Conservation (phyloP, 2,329 filamentous ascomycete genomes). For the Ploettnerulaceae sp. region DNA sequence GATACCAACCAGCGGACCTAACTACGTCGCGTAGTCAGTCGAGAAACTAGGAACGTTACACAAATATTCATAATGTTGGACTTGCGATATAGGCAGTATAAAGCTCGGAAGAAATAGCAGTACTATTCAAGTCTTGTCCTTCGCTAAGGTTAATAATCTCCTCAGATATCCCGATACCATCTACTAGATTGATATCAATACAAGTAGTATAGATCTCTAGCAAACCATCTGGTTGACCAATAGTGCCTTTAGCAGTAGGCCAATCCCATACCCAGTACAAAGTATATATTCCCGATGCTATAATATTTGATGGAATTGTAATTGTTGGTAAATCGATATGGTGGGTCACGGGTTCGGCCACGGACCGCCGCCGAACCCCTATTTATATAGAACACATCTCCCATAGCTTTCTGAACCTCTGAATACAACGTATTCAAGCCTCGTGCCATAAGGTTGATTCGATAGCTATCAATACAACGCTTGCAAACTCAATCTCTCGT, state of each 20-base stretch:
- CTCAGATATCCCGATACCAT: not conserved
- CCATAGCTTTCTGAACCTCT: too few species aligned
- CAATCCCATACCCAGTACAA: constrained; percentile 98
- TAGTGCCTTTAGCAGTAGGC: constrained; percentile 51
- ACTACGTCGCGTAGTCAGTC: too few species aligned
- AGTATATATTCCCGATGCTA: constrained; percentile 62
- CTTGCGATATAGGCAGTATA: not conserved
- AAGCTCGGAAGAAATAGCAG: constrained; percentile 2
- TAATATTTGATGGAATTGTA: constrained; percentile 62
- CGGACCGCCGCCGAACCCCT: too few species aligned
- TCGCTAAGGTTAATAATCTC: not conserved
- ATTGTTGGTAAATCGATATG: too few species aligned
- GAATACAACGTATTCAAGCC: too few species aligned
- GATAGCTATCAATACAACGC: too few species aligned
- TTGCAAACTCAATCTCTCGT: too few species aligned
- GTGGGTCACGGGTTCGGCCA: too few species aligned
- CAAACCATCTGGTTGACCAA: constrained; percentile 30
- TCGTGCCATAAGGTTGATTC: too few species aligned
- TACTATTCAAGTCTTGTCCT: not conserved
- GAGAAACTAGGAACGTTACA: too few species aligned
- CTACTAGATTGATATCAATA: constrained; percentile 42
- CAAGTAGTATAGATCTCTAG: constrained; percentile 56
- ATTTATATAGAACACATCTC: too few species aligned
- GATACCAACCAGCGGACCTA: too few species aligned
- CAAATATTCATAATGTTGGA: constrained; percentile 3